These are phyloP conservation scores for Coniosporium tulheliwenetii DNA, from an alignment of 2,329 filamentous ascomycete species.

Conservation along the genomic window DNA sequence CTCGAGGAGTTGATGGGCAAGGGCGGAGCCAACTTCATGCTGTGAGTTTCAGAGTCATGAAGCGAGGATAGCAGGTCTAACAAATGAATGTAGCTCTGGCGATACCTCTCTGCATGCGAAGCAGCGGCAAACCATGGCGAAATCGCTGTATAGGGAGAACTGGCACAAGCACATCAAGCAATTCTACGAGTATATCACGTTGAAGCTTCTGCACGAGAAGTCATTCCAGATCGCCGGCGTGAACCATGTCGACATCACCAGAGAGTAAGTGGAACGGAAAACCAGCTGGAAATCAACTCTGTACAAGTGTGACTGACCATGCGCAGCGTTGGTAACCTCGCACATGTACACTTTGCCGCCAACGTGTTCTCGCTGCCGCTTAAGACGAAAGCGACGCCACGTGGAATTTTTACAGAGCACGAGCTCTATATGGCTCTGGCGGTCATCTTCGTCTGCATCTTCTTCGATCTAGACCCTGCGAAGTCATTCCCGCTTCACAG, in stretches of 20 bases:
- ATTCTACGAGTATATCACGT: conserved; percentile 50
- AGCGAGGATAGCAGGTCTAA: neutral
- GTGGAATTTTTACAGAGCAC: conserved; percentile 39
- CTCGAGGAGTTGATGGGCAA: conserved; percentile 48
- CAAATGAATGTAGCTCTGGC: conserved; percentile 7
- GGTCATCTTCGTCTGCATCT: conserved; percentile 49
- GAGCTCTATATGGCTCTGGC: conserved; percentile 46
- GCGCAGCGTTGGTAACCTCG: conserved; percentile 31
- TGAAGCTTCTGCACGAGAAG: conserved; percentile 47
- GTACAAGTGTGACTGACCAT: too few relatives aligned
- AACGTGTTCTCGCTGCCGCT: conserved; percentile 39
- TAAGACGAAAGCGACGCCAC: conserved; percentile 34
- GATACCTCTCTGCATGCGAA: conserved; percentile 16
- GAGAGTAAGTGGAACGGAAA: conserved; percentile 24
- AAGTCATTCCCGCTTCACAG: conserved; percentile 50
- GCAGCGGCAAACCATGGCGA: conserved; percentile 22
- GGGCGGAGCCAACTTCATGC: conserved; percentile 39
- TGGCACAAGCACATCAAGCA: conserved; percentile 48
- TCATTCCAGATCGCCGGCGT: conserved; percentile 46
- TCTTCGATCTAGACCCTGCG: conserved; percentile 49
- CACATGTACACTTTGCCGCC: conserved; percentile 39
- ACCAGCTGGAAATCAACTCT: too few relatives aligned
- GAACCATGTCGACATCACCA: conserved; percentile 54
- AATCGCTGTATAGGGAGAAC: conserved; percentile 43
- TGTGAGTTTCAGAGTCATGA: conserved; percentile 21